Evolutionary conservation across 106 monocot species (phyloP).

Genomic region (Dendrobium nobile): DNA sequence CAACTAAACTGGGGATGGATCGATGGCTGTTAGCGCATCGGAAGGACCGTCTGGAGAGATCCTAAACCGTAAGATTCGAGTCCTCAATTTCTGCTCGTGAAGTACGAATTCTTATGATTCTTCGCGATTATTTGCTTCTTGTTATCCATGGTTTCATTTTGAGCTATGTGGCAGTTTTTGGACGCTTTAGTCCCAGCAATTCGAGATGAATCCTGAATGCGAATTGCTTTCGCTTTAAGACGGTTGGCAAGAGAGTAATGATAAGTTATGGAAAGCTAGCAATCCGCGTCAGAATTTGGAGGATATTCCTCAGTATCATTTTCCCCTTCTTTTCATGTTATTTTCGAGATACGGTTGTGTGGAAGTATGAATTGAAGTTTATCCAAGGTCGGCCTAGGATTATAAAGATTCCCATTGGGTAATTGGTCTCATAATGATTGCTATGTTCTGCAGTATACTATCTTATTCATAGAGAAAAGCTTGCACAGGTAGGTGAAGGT

Average conservation of each 20-base stretch:
- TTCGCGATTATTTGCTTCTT: not conserved
- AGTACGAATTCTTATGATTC: constrained; percentile 1
- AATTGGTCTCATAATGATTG: too few species aligned
- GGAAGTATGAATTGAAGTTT: too few species aligned
- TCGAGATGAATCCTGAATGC: too few species aligned
- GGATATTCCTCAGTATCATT: not conserved
- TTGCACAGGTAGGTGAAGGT: too few species aligned
- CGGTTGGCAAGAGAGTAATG: not conserved
- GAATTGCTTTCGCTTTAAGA: too few species aligned
- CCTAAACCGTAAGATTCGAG: not conserved
- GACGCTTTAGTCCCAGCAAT: too few species aligned
- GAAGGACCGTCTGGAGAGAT: not conserved
- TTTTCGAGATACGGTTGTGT: too few species aligned
- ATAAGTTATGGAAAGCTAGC: not conserved
- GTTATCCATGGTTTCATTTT: not conserved
- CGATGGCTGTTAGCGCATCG: not conserved
- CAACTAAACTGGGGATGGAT: not conserved
- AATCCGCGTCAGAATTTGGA: not conserved
- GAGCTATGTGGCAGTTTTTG: not conserved
- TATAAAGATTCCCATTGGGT: not conserved
- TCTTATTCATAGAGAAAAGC: too few species aligned
- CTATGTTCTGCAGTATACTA: too few species aligned
- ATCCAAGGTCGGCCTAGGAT: not conserved
- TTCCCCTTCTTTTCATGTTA: too few species aligned
- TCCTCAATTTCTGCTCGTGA: not conserved